phyloP scores from a whole-genome alignment of 805 yeast genomes.

The Saturnispora sekii region DNA sequence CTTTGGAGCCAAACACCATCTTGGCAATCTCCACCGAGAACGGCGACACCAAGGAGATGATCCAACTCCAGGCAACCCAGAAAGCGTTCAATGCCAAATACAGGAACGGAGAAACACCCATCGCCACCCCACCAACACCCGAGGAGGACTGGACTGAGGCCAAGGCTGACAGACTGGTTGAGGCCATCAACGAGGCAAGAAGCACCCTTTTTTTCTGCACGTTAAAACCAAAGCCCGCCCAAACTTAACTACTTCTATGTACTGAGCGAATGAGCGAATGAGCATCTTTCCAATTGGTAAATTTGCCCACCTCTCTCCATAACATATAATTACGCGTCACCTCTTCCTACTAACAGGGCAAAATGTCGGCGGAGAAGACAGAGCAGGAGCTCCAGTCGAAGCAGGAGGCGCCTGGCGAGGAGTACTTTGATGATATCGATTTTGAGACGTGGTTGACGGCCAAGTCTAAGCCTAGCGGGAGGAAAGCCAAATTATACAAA shows the following conservation, averaged over 20 bases:
- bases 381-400: neutral
- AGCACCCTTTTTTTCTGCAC: conserved; percentile 49
- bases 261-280: too few species aligned
- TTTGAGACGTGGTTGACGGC: neutral
- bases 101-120: conserved; percentile 30
- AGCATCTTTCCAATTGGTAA: too few species aligned
- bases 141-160: conserved; percentile 37
- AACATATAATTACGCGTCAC: too few species aligned
- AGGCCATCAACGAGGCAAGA: conserved; percentile 44
- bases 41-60: conserved; percentile 47
- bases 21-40: conserved; percentile 54
- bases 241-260: neutral
- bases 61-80: conserved; percentile 35
- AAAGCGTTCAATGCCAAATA: conserved; percentile 31
- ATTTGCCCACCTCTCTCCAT: too few species aligned
- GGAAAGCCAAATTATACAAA: neutral
- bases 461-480: neutral
- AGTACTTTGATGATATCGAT: neutral
- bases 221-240: conserved; percentile 13
- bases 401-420: neutral
- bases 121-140: conserved; percentile 20
- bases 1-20: conserved; percentile 49
- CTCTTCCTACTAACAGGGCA: too few species aligned
- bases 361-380: neutral
- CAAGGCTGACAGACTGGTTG: conserved; percentile 37